phyloP scores from a whole-genome alignment of 148 eudicot genomes.

The Dysphania ambrosioides region DNA sequence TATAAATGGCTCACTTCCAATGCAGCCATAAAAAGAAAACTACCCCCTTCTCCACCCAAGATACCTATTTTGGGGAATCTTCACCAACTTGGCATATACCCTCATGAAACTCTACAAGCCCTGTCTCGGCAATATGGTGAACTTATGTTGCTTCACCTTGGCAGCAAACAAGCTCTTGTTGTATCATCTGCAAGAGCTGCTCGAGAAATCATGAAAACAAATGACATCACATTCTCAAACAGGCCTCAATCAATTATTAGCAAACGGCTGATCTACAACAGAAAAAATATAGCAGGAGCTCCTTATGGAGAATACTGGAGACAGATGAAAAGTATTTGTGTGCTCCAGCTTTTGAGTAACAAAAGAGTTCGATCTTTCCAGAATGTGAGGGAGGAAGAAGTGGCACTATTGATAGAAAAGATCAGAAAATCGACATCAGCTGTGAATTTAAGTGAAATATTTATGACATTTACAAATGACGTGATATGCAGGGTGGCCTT shows the following conservation, averaged over 20 bases:
- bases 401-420: constrained; percentile 33
- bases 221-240: constrained; percentile 40
- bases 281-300: constrained; percentile 34
- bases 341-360: constrained; percentile 44
- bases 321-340: constrained; percentile 42
- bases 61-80: constrained; percentile 42
- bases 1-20: constrained; percentile 23
- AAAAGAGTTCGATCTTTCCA: constrained; percentile 44
- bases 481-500: constrained; percentile 58
- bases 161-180: constrained; percentile 38
- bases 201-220: constrained; percentile 47
- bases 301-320: constrained; percentile 61
- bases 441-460: constrained; percentile 46
- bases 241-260: constrained; percentile 33
- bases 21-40: constrained; percentile 9
- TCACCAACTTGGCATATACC: constrained; percentile 34
- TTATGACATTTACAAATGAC: constrained; percentile 44
- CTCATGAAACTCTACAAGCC: constrained; percentile 29
- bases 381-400: constrained; percentile 40
- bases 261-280: constrained; percentile 30
- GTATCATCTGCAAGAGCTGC: constrained; percentile 57
- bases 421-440: constrained; percentile 26
- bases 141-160: constrained; percentile 40
- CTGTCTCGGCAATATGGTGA: constrained; percentile 34
- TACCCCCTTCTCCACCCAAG: constrained; percentile 46